phyloP scores from a whole-genome alignment of 352 stramenopile species.

The Phytopythium cucurbitacearum region DNA sequence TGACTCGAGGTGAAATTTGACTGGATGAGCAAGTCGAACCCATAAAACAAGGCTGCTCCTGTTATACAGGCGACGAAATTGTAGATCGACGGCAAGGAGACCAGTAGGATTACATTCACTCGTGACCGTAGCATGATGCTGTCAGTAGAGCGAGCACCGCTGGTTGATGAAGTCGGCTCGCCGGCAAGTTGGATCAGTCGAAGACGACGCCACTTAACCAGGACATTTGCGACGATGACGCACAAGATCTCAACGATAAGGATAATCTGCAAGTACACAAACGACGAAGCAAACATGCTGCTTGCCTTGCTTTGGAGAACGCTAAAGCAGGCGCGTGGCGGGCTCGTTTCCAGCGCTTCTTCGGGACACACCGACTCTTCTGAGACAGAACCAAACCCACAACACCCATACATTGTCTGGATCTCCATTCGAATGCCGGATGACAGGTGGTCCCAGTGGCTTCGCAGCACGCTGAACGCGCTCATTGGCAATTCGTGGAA shows the following conservation, averaged over 20 bases:
- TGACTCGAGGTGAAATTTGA: conserved; percentile 29
- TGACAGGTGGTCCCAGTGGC: conserved; percentile 25
- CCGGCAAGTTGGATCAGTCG: conserved; percentile 33
- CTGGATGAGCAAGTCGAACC: conserved; percentile 36
- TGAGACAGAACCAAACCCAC: conserved; percentile 33
- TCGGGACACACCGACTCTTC: conserved; percentile 39
- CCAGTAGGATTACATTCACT: conserved; percentile 27
- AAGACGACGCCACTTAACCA: conserved; percentile 47
- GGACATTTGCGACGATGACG: conserved; percentile 34
- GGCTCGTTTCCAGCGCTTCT: conserved; percentile 33
- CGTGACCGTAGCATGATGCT: conserved; percentile 25
- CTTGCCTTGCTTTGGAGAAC: conserved; percentile 21
- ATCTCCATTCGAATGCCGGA: conserved; percentile 19
- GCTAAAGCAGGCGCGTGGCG: conserved; percentile 31
- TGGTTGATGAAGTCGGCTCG: conserved; percentile 9
- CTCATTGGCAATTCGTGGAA: conserved; percentile 26
- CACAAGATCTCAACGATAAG: conserved; percentile 30
- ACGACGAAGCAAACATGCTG: conserved; percentile 28
- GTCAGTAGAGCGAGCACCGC: conserved; percentile 10
- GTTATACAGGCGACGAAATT: conserved; percentile 19
- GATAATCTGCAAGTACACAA: conserved; percentile 30
- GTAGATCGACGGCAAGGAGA: conserved; percentile 32
- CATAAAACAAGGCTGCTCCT: conserved; percentile 23
- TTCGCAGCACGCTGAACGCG: conserved; percentile 15
- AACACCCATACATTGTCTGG: conserved; percentile 41